Evolutionary conservation across 768 basidiomycete genomes (phyloP).

Genomic region (Suillus alpinus): DNA sequence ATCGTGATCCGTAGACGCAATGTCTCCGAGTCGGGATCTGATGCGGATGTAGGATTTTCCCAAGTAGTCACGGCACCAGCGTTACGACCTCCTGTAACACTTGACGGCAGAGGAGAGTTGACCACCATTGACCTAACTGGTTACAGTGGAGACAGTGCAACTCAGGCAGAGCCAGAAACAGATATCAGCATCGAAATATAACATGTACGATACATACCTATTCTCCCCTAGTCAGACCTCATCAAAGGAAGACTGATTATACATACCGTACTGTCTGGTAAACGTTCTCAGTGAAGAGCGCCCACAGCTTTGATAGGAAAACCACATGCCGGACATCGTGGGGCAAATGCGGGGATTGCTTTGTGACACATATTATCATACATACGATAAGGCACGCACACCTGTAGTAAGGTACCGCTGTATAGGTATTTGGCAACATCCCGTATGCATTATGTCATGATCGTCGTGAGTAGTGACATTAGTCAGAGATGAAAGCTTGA

Average conservation of each 20-base stretch:
- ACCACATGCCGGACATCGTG: background rate
- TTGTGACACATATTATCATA: background rate
- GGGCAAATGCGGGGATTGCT: background rate
- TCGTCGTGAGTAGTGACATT: background rate
- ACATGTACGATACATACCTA: background rate
- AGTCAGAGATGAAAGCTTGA: background rate
- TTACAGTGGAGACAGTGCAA: background rate
- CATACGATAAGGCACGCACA: background rate
- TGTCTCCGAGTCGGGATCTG: background rate
- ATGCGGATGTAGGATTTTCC: background rate
- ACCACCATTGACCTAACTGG: background rate
- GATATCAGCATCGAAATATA: background rate
- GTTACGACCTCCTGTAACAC: background rate
- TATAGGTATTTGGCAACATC: background rate
- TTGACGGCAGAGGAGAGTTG: background rate
- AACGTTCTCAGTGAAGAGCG: background rate
- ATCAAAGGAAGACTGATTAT: background rate
- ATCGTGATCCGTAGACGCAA: background rate
- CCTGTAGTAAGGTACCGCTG: background rate
- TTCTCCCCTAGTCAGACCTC: background rate
- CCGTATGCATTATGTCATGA: background rate
- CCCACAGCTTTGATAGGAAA: background rate
- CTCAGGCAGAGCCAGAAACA: background rate
- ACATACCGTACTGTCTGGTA: background rate
- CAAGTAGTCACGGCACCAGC: background rate